phyloP scores from a whole-genome alignment of 371 early-diverging fungal species.

The Rhizopus sp. region DNA sequence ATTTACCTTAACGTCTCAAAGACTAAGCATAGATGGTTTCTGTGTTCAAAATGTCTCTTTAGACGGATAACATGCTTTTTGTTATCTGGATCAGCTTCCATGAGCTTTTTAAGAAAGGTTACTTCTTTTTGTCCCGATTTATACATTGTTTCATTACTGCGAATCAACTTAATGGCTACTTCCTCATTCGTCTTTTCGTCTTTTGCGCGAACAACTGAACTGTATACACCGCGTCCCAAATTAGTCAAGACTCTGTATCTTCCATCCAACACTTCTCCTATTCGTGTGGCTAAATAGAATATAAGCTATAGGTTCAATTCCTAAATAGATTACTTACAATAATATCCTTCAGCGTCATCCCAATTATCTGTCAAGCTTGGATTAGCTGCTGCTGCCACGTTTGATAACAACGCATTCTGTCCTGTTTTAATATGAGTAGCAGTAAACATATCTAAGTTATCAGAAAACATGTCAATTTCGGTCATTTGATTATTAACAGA shows the following conservation, averaged over 20 bases:
- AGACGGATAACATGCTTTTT: conserved; percentile 88
- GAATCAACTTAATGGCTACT: conserved; percentile 96
- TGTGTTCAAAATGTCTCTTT: conserved; percentile 85
- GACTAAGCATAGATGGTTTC: conserved; percentile 90
- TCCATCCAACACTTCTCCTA: conserved; percentile 83
- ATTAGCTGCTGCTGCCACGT: conserved; percentile 38
- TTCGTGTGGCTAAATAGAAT: conserved; percentile 56
- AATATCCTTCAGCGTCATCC: conserved; percentile 98
- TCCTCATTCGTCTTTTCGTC: conserved; percentile 71
- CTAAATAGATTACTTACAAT: conserved; percentile 59
- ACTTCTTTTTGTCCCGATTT: conserved; percentile 93
- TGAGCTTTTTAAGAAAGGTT: conserved; percentile 80
- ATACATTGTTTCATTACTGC: conserved; percentile 94
- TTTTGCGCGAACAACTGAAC: conserved; percentile 86
- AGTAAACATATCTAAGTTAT: conserved; percentile 59
- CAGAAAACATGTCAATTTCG: conserved; percentile 82
- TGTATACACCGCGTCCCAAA: conserved; percentile 95
- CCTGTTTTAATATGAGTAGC: conserved; percentile 29
- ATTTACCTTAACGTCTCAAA: conserved; percentile 84
- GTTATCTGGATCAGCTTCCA: conserved; percentile 82
- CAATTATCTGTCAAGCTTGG: conserved; percentile 81
- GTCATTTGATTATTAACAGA: conserved; percentile 20
- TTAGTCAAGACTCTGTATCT: conserved; percentile 84
- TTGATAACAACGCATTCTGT: conserved; percentile 21
- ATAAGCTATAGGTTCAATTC: background rate